These are phyloP conservation scores for Coelastrella sp. DNA, from an alignment of 139 green algal species.

Conservation along the genomic window DNA sequence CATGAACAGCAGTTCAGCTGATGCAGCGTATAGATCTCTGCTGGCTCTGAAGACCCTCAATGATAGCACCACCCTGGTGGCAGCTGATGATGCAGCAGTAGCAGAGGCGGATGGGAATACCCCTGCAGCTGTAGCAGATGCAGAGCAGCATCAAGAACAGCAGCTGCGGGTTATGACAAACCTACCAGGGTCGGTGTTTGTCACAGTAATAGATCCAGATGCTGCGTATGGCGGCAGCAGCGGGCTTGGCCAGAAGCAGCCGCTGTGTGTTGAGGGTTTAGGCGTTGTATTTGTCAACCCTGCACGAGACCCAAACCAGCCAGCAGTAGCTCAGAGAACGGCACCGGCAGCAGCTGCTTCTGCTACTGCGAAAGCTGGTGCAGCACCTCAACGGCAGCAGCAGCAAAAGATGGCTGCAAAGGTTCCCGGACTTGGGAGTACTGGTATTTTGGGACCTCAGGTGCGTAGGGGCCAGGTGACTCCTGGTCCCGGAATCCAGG, in stretches of 20 bases:
- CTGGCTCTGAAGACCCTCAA: neutral
- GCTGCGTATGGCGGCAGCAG: conserved; percentile 11
- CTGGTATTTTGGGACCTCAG: neutral
- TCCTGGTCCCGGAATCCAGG: neutral
- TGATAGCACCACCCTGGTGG: neutral
- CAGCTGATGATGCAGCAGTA: neutral
- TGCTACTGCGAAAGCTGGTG: neutral
- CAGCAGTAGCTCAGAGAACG: too few relatives aligned
- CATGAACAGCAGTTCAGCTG: conserved; percentile 11
- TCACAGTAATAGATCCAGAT: conserved; percentile 16
- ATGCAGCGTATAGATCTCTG: conserved; percentile 29
- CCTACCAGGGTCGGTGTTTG: neutral
- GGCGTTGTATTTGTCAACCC: conserved; percentile 34
- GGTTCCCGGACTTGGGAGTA: neutral
- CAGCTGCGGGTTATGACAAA: neutral
- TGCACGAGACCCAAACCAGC: neutral
- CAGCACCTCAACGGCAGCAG: neutral
- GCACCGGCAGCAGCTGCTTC: conserved; percentile 10
- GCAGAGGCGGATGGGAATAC: neutral
- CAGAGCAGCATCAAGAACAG: neutral
- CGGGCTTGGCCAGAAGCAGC: neutral
- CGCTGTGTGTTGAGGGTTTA: conserved; percentile 20
- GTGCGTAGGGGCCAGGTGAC: conserved; percentile 5
- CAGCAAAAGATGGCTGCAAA: neutral
- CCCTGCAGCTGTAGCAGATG: neutral